phyloP scores from a whole-genome alignment of 2,329 filamentous ascomycete genomes.

The Botrytis aclada region DNA sequence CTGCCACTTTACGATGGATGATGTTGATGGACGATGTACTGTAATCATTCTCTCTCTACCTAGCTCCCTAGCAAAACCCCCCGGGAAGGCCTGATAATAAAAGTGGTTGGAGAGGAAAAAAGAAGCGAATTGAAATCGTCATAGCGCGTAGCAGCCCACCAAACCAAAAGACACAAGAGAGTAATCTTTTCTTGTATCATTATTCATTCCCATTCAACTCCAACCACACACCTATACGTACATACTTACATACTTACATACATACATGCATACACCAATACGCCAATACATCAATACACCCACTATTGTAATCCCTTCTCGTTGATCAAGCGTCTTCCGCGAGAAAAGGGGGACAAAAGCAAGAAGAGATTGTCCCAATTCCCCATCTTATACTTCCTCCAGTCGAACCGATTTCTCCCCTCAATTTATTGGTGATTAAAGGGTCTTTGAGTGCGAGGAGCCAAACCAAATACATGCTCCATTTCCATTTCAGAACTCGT shows the following conservation, averaged over 20 bases:
- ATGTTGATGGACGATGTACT: not conserved
- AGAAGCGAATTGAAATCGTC: slow-evolving; percentile 20
- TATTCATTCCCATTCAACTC: not conserved
- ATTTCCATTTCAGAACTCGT: slow-evolving; percentile 13
- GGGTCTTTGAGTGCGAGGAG: slow-evolving; percentile 24
- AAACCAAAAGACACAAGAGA: not conserved
- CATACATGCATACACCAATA: no score
- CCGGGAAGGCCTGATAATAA: not conserved
- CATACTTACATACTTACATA: not conserved
- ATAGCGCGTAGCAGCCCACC: slow-evolving; percentile 24
- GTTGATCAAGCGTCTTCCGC: not conserved
- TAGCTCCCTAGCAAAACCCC: not conserved
- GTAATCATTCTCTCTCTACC: not conserved
- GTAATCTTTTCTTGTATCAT: not conserved
- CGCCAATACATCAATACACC: not conserved
- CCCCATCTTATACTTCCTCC: not conserved
- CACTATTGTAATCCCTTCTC: not conserved
- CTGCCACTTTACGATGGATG: not conserved
- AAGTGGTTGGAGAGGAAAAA: not conserved
- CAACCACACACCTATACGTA: not conserved
- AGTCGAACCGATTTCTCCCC: not conserved
- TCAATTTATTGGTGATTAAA: slow-evolving; percentile 6
- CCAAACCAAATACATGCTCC: not conserved
- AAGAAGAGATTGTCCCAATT: not conserved
- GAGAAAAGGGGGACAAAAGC: not conserved